phyloP scores from a whole-genome alignment of 169 alveolate genomes.

The Plasmodium cynomolgi region DNA sequence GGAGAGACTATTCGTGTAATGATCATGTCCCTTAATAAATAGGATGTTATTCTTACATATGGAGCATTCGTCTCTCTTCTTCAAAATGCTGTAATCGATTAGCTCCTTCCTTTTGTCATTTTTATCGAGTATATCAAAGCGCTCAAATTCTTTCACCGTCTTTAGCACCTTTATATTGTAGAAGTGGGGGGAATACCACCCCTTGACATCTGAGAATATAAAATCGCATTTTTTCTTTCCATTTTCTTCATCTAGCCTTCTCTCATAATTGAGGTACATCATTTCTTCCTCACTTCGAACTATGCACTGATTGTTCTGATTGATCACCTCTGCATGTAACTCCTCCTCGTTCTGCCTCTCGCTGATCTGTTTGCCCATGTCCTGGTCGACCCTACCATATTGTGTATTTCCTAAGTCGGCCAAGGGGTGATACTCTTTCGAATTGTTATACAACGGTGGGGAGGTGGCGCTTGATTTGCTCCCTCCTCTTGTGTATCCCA shows the following conservation, averaged over 20 bases:
- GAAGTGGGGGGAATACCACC: constrained; percentile 74
- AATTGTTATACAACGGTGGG: neutral
- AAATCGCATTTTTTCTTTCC: constrained; percentile 34
- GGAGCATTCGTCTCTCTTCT: constrained; percentile 15
- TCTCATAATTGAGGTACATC: constrained; percentile 5
- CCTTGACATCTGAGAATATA: constrained; percentile 54
- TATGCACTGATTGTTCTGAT: neutral
- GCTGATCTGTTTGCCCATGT: neutral
- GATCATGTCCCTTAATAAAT: constrained; percentile 65
- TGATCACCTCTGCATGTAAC: neutral
- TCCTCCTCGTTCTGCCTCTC: neutral
- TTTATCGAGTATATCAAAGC: constrained; percentile 45
- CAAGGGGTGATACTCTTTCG: neutral
- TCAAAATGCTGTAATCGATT: constrained; percentile 8
- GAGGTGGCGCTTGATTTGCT: neutral
- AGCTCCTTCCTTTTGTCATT: constrained; percentile 40
- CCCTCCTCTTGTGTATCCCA: neutral
- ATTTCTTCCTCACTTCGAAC: neutral
- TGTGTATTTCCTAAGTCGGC: neutral
- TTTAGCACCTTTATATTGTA: constrained; percentile 55
- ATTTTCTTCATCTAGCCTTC: constrained; percentile 17
- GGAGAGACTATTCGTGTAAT: constrained; percentile 46
- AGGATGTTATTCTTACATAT: constrained; percentile 32
- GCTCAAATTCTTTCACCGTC: constrained; percentile 35
- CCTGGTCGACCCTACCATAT: neutral